Evolutionary conservation across 805 yeast genomes (phyloP), one percentile per base, ranked within the genome.

Genomic region (Ogataea populi-albae): DNA sequence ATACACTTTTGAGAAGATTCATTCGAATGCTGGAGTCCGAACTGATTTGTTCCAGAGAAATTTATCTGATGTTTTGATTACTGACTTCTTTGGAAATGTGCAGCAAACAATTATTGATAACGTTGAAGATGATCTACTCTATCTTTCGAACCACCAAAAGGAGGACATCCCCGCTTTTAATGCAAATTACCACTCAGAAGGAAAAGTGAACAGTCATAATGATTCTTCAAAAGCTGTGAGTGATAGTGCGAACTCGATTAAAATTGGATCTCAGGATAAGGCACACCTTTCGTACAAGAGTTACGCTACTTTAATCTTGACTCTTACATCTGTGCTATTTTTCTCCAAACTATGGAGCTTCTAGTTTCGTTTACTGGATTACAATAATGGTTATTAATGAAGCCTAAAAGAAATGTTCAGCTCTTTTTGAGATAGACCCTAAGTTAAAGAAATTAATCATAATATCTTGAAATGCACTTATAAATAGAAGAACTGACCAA

Each of bases 21-120:
- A 87, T 55, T 87, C 96, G 2, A 81, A 85, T 50, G 91, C 95
- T 1, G 99, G 99, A n/a, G 79, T 93, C 24, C 72, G 95, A 45
- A 77, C 87, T 0, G 96, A 89, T 56, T 62, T 86, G 40, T 86
- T 77, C 61, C 59, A 72, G 28, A 72, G 94, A 50, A 75, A 83
- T 43, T 65, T 79, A 30, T 64, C 71, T 3, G 76, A 83, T 26
- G 95, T 88, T 4, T 64, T 77, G 35, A 73, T 93, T 46, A 89
- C 98, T 0, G 98, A 93, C 56, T 93, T 93, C 58, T 89, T 93
- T 50, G 98, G 97, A 2, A 87, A 87, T 49, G 84, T 88, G 15
- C 96, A 88, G 59, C 77, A 80, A 37, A 84, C 85, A 2, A 71
- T 83, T 3, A 61, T 78, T n/a, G 65, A 59, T 31, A 68, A 71